Evolutionary conservation across 2,329 filamentous ascomycete genomes (phyloP), one percentile per base, ranked within the genome.

Genomic region (Hypoxylon sp.): DNA sequence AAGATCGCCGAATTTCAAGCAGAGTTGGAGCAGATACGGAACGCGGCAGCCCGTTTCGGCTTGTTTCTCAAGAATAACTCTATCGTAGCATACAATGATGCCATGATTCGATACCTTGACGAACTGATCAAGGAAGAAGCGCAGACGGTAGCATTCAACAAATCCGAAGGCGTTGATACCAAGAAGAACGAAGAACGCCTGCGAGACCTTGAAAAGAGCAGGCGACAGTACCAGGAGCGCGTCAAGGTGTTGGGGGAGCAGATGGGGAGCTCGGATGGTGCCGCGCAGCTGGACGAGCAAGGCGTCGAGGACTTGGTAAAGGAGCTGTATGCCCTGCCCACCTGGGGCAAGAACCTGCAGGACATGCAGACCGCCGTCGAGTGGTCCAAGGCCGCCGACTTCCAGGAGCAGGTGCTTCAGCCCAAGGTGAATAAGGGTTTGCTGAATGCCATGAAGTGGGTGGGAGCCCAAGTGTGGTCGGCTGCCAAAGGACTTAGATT

Each of bases 11-110:
- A 75, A 47, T 72, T 69, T 48, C 29, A 69, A 48, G n/a, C 58
- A 0, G 75, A 78, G 57, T 69, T 73, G 13, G 43, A 56, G 7
- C 37, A 68, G 20, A 69, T 78, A 13, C 72, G 72, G 46, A 48
- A 73, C 13, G 73, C 75, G 0, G 70, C 74, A 1, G 71, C 69
- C 1, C 64, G 71, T 11, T 78, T 79, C 40, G 69, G 73, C 13
- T 42, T 76, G 17, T 79, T 75, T 52, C 53, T 79, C n/a, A 73
- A 71, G 57, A 66, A 71, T 21, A 62, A 77, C 49, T 72, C 71
- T 15, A 75, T 79, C 47, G 68, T 70, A 1, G 64, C 72, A 1
- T 76, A 75, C 68, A 79, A 79, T 42, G 76, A 79, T 55, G 73
- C 73, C 0, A 75, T 71, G 10, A 47, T 76, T 3, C 74, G 68